Evolutionary conservation across 1,284 basidiomycete species (phyloP).

Genomic region (Agroathelia rolfsii): DNA sequence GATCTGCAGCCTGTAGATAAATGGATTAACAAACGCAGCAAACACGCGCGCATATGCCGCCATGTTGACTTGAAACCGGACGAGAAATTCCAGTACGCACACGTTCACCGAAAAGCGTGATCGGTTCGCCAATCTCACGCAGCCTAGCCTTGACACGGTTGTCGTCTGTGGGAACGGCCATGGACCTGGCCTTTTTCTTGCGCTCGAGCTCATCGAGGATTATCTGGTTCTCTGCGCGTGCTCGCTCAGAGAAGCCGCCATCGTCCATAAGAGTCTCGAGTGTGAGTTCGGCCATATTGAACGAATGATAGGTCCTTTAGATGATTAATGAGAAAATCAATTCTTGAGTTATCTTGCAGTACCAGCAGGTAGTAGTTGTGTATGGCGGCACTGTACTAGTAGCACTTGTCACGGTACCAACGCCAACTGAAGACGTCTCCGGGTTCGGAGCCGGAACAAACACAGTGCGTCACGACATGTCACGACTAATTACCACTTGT

Average conservation of each 20-base stretch:
- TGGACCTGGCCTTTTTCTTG: conserved; percentile 86
- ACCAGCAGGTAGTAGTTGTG: too few relatives aligned
- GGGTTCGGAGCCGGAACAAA: too few relatives aligned
- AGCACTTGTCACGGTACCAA: too few relatives aligned
- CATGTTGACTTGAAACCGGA: too few relatives aligned
- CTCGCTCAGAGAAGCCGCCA: conserved; percentile 66
- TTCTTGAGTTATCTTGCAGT: too few relatives aligned
- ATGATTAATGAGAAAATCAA: too few relatives aligned
- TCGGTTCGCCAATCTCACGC: conserved; percentile 90
- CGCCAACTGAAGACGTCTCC: too few relatives aligned
- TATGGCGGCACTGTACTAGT: too few relatives aligned
- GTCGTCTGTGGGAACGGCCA: conserved; percentile 97
- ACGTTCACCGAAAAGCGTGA: conserved; percentile 94
- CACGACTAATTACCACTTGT: too few relatives aligned
- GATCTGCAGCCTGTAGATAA: conserved; percentile 64
- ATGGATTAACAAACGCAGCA: conserved; percentile 13
- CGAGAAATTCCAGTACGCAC: conserved; percentile 38
- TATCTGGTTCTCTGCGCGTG: conserved; percentile 67
- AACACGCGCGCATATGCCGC: too few relatives aligned
- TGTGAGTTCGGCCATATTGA: conserved; percentile 58
- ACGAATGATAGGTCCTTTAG: too few relatives aligned
- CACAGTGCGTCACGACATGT: too few relatives aligned
- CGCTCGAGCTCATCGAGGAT: conserved; percentile 89
- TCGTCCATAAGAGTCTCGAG: conserved; percentile 67
- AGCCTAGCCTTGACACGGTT: conserved; percentile 82